These are phyloP conservation scores for Solanum etuberosum DNA, from an alignment of 257 asterid species.

Conservation along the genomic window DNA sequence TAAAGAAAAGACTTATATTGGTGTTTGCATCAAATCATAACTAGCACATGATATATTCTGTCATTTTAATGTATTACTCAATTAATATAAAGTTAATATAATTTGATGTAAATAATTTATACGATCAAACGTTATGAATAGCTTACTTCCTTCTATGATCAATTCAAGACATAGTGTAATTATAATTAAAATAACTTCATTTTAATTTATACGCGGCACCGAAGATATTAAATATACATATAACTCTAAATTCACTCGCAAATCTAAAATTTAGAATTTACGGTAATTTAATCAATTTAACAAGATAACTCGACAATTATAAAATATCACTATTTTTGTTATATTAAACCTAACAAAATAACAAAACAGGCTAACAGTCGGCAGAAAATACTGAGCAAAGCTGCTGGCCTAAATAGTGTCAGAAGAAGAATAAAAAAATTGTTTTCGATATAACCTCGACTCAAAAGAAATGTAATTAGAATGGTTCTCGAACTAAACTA, in stretches of 20 bases:
- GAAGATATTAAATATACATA: not conserved
- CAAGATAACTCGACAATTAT: not conserved
- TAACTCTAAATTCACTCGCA: not conserved
- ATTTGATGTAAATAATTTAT: not conserved
- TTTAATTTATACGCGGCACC: not conserved
- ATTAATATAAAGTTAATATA: not conserved
- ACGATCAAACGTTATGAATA: not conserved
- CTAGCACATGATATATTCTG: not conserved
- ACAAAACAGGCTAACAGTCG: too few species aligned
- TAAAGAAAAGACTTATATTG: not conserved
- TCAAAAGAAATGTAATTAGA: not conserved
- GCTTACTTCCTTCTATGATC: not conserved
- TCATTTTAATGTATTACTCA: not conserved
- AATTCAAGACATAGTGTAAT: not conserved
- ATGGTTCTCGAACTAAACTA: not conserved
- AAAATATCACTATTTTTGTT: not conserved
- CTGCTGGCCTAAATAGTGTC: too few species aligned
- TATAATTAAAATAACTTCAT: not conserved
- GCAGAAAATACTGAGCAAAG: too few species aligned
- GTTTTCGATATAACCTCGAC: accelerated
- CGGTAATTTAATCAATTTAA: not conserved
- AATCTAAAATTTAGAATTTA: not conserved
- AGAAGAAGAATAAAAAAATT: not conserved
- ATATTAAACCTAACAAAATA: not conserved
- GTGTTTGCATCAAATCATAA: not conserved